Evolutionary conservation across 73 alveolate species (phyloP).

Genomic region (Paraurostyla sp.): DNA sequence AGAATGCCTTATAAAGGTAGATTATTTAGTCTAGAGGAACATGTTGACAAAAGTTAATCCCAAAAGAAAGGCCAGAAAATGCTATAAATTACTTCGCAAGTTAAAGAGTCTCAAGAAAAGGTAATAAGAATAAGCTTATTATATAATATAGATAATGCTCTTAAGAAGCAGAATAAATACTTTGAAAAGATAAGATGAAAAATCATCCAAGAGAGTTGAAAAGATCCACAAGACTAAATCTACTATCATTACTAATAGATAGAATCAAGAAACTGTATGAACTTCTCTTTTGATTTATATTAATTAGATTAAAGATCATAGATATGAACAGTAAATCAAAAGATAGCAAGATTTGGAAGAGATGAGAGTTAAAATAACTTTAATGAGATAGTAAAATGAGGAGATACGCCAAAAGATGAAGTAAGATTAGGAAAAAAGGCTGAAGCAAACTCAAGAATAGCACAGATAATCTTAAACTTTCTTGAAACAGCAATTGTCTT

Average conservation of each 20-base stretch:
- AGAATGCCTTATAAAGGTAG: slow-evolving; percentile 19
- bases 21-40: not conserved
- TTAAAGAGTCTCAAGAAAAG: slow-evolving; percentile 12
- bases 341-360: slow-evolving; percentile 39
- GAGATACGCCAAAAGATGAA: not conserved
- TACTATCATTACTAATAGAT: not conserved
- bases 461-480: not conserved
- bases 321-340: not conserved
- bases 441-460: not conserved
- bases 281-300: not conserved
- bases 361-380: not conserved
- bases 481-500: not conserved
- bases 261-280: slow-evolving; percentile 10
- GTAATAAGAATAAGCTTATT: too few species aligned
- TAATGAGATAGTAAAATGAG: slow-evolving; percentile 3
- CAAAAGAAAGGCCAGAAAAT: slow-evolving; percentile 10
- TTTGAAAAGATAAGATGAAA: slow-evolving; percentile 1
- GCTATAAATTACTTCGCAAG: not conserved
- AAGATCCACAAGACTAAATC: slow-evolving; percentile 31
- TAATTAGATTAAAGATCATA: slow-evolving; percentile 10
- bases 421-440: not conserved
- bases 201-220: slow-evolving; percentile 18
- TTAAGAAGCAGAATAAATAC: slow-evolving; percentile 15
- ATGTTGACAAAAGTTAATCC: slow-evolving; percentile 1
- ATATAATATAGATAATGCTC: not conserved